Evolutionary conservation across 2,329 filamentous ascomycete genomes (phyloP).

Genomic region (Paracoccidioides brasiliensis): DNA sequence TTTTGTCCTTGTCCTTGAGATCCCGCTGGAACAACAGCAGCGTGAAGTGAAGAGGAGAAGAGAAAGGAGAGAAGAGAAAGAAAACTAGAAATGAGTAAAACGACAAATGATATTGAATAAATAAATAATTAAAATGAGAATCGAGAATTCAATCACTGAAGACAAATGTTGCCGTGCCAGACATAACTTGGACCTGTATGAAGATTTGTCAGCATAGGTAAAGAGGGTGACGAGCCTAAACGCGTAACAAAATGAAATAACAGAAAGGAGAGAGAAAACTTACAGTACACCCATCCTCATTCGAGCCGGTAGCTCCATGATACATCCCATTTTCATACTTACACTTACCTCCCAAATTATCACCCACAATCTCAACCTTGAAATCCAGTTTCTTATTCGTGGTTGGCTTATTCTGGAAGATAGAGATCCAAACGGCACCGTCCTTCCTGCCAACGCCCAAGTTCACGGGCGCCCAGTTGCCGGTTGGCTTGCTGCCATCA

Average conservation of each 20-base stretch:
- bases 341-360: constrained; percentile 47
- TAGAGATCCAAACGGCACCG: constrained; percentile 62
- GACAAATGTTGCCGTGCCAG: constrained; percentile 39
- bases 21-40: too few species aligned
- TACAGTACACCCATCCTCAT: constrained; percentile 65
- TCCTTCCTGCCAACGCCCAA: constrained; percentile 63
- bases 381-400: constrained; percentile 58
- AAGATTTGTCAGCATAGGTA: background rate
- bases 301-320: constrained; percentile 36
- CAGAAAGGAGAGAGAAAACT: constrained; percentile 28
- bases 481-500: constrained; percentile 42
- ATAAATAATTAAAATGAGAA: too few species aligned
- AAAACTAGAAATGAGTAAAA: too few species aligned
- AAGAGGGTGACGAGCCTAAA: background rate
- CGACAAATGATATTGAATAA: too few species aligned
- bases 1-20: too few species aligned
- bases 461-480: constrained; percentile 83
- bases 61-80: too few species aligned
- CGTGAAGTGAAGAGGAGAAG: too few species aligned
- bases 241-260: constrained; percentile 3
- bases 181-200: constrained; percentile 36
- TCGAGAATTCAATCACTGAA: constrained; percentile 14
- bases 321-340: constrained; percentile 53
- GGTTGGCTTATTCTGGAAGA: constrained; percentile 75
- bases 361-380: constrained; percentile 63